Percentiles rank a stretch among this genome's conserved stretches.
Evolutionary conservation across 371 early-diverging fungal species (phyloP).

Genomic region (Rhizopus delemar): DNA sequence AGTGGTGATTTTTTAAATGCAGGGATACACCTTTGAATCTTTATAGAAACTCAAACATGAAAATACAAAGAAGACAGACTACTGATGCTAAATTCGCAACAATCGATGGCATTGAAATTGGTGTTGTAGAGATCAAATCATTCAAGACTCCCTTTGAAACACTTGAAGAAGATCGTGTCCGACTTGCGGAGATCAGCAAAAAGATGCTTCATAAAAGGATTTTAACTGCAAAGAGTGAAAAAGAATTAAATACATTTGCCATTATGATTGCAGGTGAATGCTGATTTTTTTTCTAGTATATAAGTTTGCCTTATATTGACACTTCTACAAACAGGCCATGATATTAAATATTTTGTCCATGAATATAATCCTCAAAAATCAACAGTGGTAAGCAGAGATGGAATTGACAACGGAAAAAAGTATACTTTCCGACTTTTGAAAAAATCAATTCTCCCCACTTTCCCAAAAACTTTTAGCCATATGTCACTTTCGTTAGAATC

Average conservation of each 20-base stretch:
- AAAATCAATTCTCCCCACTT: conserved; percentile 12
- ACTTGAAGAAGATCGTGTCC: conserved; percentile 21
- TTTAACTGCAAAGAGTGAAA: conserved; percentile 20
- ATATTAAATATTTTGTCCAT: conserved; percentile 21
- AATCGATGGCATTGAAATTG: conserved; percentile 17
- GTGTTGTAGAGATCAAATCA: conserved; percentile 22
- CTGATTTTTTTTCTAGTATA: conserved; percentile 16
- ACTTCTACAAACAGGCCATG: conserved; percentile 14
- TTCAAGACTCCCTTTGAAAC: conserved; percentile 13
- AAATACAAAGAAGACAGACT: conserved; percentile 23
- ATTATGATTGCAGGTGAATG: conserved; percentile 16
- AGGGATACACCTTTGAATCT: conserved; percentile 20
- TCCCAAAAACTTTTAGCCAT: conserved; percentile 12
- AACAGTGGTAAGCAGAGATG: conserved; percentile 5
- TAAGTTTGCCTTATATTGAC: conserved; percentile 16
- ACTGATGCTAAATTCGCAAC: conserved; percentile 17
- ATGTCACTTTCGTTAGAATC: conserved; percentile 19
- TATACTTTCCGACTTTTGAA: conserved; percentile 19
- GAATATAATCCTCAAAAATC: conserved; percentile 18
- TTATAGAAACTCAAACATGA: conserved; percentile 18
- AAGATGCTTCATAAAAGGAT: conserved; percentile 23
- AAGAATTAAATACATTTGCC: conserved; percentile 15
- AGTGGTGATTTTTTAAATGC: conserved; percentile 15
- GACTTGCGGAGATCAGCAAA: conserved; percentile 24
- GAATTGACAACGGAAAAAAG: conserved; percentile 11